Percentiles rank a stretch among this genome's conserved stretches.
phyloP scores from a whole-genome alignment of 805 yeast species.

The Candida golubevii region DNA sequence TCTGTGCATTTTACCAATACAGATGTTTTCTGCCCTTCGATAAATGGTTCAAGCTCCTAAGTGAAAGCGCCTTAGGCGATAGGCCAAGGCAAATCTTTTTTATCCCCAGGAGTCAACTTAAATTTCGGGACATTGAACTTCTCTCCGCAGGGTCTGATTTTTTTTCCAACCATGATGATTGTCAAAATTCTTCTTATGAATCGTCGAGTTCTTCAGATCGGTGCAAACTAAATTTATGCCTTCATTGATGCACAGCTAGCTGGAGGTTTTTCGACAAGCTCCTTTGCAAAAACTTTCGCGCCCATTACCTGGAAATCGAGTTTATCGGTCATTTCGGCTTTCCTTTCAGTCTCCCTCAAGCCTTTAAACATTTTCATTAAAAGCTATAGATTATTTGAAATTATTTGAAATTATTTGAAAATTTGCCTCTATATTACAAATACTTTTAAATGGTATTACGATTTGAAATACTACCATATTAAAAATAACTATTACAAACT shows the following conservation, averaged over 20 bases:
- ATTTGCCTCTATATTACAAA: background rate
- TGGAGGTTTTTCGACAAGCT: no score
- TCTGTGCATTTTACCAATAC: background rate
- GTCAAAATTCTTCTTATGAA: background rate
- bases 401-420: no score
- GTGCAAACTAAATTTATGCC: background rate
- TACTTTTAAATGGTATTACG: background rate
- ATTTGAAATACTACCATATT: background rate
- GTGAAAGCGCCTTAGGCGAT: background rate
- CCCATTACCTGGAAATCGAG: no score
- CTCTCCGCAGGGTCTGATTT: background rate
- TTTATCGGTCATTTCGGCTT: no score
- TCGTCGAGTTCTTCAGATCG: background rate
- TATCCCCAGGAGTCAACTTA: background rate
- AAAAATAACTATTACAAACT: background rate
- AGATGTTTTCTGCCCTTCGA: no score
- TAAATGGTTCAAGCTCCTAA: background rate
- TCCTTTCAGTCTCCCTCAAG: no score
- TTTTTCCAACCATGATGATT: background rate
- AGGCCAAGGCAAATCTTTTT: background rate
- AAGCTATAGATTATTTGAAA: no score
- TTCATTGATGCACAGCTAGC: background rate
- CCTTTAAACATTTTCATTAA: no score
- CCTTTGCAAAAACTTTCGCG: no score
- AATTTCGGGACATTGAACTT: background rate